A percentile compares a stretch with the other conserved stretches of the same genome.
These are phyloP conservation scores for Solanum hybrid DNA, from an alignment of 305 asterid species.

Conservation along the genomic window DNA sequence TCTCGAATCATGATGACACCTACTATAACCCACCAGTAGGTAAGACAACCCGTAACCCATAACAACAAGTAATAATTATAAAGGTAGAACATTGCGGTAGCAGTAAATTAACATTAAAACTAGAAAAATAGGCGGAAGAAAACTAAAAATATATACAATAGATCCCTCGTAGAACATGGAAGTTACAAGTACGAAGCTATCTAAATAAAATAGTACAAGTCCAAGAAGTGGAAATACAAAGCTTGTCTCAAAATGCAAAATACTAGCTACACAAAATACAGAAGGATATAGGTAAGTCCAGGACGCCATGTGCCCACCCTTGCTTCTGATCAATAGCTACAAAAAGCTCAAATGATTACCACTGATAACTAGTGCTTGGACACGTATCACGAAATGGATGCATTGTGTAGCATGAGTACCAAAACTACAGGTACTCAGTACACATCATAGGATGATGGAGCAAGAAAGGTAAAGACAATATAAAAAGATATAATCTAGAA, in stretches of 20 bases:
- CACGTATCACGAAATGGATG: rapidly evolving
- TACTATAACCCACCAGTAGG: not conserved
- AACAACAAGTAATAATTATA: no score
- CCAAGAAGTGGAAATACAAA: not conserved
- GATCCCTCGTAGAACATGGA: not conserved
- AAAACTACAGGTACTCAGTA: not conserved
- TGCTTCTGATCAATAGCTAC: not conserved
- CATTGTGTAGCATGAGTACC: not conserved
- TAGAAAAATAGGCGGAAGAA: no score
- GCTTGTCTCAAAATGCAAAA: not conserved
- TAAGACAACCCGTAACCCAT: not conserved
- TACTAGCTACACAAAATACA: no score
- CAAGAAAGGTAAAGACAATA: not conserved
- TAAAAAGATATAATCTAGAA: no score
- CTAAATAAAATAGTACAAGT: no score
- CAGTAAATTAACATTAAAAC: not conserved
- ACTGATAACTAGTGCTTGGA: not conserved
- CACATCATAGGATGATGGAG: not conserved
- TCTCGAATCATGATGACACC: not conserved
- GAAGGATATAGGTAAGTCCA: not conserved
- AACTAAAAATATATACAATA: no score
- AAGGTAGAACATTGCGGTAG: not conserved
- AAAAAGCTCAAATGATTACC: no score
- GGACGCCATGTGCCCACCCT: not conserved
- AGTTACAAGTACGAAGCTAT: not conserved